Evolutionary conservation across 2,329 filamentous ascomycete genomes (phyloP), one percentile per base, ranked within the genome.

Genomic region (Septoria linicola): DNA sequence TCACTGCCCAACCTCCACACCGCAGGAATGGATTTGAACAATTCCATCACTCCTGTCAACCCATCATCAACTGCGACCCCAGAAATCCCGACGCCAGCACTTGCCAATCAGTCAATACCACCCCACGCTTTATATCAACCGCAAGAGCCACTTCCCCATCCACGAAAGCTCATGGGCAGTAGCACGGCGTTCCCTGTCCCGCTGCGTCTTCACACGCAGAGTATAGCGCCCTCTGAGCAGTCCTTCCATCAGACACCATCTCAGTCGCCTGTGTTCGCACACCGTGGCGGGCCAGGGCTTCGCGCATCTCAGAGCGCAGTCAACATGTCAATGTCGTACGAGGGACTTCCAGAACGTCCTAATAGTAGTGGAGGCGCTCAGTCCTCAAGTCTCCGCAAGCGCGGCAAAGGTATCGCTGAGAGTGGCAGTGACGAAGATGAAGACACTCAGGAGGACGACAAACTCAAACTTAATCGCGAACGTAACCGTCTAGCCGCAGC

Each of bases 401-500:
- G 39, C 17, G 37, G 13, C 14, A 17, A 37, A 16, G 23, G 35
- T 8, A n/a, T 2, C 8, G 21, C 31, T 14, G 31, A 49, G 25
- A 23, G 27, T 8, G 21, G n/a, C 40, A 21, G 21, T 21, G 31
- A 43, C 4, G 34, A 39, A 14, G 39, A 27, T 20, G 37, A n/a
- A 8, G 44, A 37, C 14, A 19, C 17, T 16, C 37, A 49, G 14
- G 34, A 43, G 16, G 37, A 41, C 8, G 50, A 48, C 11, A 53
- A 48, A 20, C 21, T 43, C 21, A 48, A 48, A n/a, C 37, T 49
- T 34, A 39, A 41, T 19, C 25, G 45, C 13, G 51, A 53, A 31
- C 25, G 45, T 6, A 53, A 53, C 34, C 51, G 51, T 16, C 34
- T 53, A 8, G 44, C 51, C 2, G 51, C 51, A 7, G 45, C 41